These are phyloP conservation scores for Aurinia saxatilis DNA, from an alignment of 345 rosid genomes.

Conservation along the genomic window DNA sequence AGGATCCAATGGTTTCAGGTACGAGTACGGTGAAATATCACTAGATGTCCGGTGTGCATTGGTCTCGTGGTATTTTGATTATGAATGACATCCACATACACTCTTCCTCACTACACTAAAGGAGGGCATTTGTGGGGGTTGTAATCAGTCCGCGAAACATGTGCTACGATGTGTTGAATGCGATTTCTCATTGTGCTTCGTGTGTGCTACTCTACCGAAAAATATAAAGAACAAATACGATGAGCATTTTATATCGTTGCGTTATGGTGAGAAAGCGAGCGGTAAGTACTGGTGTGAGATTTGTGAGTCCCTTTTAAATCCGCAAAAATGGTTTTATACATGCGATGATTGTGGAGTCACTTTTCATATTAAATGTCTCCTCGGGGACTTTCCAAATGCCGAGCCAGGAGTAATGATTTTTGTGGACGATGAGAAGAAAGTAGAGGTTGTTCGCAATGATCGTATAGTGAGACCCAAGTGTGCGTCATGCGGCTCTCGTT, in stretches of 20 bases:
- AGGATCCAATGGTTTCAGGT: neutral
- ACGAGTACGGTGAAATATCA: neutral
- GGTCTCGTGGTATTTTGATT: neutral
- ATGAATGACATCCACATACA: neutral
- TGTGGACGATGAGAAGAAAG: neutral
- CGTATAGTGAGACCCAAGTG: neutral
- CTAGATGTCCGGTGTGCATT: neutral
- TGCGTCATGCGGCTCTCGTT: neutral
- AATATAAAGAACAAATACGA: neutral
- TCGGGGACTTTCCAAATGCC: neutral
- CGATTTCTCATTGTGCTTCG: neutral
- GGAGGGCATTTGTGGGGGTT: neutral
- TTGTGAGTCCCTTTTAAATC: neutral
- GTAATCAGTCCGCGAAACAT: too few relatives aligned
- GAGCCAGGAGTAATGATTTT: neutral
- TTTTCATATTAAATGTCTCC: neutral
- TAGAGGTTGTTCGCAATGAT: neutral
- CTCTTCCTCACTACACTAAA: neutral
- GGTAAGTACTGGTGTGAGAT: conserved; percentile 3
- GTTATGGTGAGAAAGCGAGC: neutral
- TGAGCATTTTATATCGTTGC: neutral
- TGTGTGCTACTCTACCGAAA: neutral
- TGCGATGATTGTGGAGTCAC: neutral
- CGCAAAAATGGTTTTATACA: neutral
- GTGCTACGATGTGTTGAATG: neutral